Evolutionary conservation across 2,329 filamentous ascomycete species (phyloP).

Genomic region (Pseudofabraea citricarpa): DNA sequence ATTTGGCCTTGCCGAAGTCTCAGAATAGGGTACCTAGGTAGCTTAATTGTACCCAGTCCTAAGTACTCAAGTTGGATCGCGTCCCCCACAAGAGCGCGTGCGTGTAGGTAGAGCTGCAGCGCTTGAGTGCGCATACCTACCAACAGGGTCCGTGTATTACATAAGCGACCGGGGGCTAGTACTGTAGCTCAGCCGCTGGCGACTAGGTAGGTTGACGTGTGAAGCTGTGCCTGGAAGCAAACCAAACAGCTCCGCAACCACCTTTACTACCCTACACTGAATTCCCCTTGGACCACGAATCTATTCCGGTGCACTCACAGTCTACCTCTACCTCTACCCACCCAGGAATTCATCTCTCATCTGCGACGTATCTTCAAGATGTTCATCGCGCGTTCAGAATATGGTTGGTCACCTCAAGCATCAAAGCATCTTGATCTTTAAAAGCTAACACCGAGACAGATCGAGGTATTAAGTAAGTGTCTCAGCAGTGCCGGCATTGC

Average conservation of each 20-base stretch:
- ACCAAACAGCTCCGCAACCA: conserved; percentile 6
- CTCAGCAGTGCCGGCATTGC: conserved; percentile 4
- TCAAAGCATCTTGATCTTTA: conserved; percentile 11
- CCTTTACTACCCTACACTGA: conserved; percentile 3
- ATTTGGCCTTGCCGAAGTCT: conserved; percentile 13
- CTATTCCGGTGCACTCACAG: too few relatives aligned
- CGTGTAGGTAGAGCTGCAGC: too few relatives aligned
- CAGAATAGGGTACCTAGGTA: too few relatives aligned
- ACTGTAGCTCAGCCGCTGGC: background rate
- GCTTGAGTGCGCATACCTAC: too few relatives aligned
- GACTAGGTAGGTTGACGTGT: background rate
- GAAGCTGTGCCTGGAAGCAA: background rate
- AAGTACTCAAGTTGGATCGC: too few relatives aligned
- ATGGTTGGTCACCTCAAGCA: conserved; percentile 60
- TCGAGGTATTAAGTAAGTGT: conserved; percentile 89
- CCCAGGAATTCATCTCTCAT: conserved; percentile 5
- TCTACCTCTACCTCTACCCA: conserved; percentile 9
- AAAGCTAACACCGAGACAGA: conserved; percentile 53
- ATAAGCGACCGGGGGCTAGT: too few relatives aligned
- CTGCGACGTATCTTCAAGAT: conserved; percentile 54
- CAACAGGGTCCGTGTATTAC: too few relatives aligned
- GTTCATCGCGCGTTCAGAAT: conserved; percentile 99
- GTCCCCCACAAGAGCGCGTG: too few relatives aligned
- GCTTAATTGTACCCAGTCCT: too few relatives aligned
- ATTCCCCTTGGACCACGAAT: too few relatives aligned